Base-by-base conservation (phyloP, 345 rosid genomes). In the Eucalyptus cloeziana region DNA sequence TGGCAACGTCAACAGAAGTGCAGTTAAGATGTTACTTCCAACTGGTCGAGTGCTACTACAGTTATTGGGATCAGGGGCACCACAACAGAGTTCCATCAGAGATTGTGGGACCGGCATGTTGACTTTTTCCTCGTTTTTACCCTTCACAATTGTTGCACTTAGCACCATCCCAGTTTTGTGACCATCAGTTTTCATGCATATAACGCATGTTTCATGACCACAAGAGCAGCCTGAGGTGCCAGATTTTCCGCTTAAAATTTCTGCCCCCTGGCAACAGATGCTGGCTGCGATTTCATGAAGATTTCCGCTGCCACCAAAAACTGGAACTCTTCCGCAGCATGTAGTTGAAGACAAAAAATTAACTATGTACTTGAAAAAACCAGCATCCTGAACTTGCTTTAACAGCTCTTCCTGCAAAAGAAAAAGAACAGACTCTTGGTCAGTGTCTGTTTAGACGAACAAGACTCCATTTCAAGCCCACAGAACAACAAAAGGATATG, bases 1-100 rank as follows among this genome's bases (percentile, higher is more conserved):
- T 83, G 99, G 98, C 92, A 98, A 91, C 44, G 98, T 95, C 87
- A 98, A 87, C 33, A 97, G 37, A 88, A 98, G 97, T 81, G 93
- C 95, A 24, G 97, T 96, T 89, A 98, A 90, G 88, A 94, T 94
- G 91, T 95, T 96, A 86, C 91, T 92, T 80, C 93, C 93, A 13
- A 94, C 92, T 5, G 98, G 98, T 86, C 88, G 91, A 91, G 92
- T 89, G 31, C 88, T 90, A 69, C 67, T 86, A 90, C 56, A 51
- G 56, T 85, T 86, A 87, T 80, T 90, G 31, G 91, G 90, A 90
- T 91, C 93, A 88, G 94, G 90, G 40, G 40, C 40, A 40, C 40
- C 40, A 40, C 40, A 40, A 40, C 40, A 40, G 40, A 40, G 40
- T 40, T 40, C 40, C 40, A 40, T 40, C 40, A 40, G 40, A 40